Conservation (phyloP, 495 filamentous ascomycete species). For the Penicillium flavigenum region DNA sequence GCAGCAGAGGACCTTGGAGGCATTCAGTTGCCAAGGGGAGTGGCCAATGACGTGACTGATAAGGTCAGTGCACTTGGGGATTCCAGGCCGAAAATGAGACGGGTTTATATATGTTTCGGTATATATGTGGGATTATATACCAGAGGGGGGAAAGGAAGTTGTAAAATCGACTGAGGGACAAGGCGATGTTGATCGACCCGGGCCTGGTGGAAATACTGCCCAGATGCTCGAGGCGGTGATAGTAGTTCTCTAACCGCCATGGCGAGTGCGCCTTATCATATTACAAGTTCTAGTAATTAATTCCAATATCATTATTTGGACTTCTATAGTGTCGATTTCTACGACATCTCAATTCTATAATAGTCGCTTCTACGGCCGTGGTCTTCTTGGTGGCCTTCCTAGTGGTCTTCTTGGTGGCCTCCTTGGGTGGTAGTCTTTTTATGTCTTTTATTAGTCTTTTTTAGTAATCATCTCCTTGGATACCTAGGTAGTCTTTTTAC, state of each 20-base stretch:
- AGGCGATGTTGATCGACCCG: not conserved
- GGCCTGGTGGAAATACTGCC: conserved; percentile 5
- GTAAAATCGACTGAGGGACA: conserved; percentile 9
- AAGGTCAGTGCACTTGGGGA: conserved; percentile 14
- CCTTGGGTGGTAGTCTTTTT: no score
- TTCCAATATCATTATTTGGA: no score
- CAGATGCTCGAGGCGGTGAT: conserved; percentile 10
- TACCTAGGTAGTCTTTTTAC: no score
- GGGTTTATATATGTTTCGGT: not conserved
- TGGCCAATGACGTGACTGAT: conserved; percentile 16
- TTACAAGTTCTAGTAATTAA: no score
- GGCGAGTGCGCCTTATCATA: no score
- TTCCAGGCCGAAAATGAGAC: conserved; percentile 4
- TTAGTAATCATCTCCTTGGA: no score
- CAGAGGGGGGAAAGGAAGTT: conserved; percentile 1
- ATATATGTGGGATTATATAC: not conserved
- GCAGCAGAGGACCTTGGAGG: conserved; percentile 45
- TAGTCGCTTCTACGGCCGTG: no score
- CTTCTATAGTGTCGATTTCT: no score
- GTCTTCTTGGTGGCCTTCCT: no score
- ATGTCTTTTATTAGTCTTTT: no score
- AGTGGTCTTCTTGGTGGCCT: no score
- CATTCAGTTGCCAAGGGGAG: conserved; percentile 26
- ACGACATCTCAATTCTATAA: no score
- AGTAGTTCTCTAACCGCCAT: not conserved